phyloP scores from a whole-genome alignment of 768 basidiomycete species.

The Austroboletus eburneus region DNA sequence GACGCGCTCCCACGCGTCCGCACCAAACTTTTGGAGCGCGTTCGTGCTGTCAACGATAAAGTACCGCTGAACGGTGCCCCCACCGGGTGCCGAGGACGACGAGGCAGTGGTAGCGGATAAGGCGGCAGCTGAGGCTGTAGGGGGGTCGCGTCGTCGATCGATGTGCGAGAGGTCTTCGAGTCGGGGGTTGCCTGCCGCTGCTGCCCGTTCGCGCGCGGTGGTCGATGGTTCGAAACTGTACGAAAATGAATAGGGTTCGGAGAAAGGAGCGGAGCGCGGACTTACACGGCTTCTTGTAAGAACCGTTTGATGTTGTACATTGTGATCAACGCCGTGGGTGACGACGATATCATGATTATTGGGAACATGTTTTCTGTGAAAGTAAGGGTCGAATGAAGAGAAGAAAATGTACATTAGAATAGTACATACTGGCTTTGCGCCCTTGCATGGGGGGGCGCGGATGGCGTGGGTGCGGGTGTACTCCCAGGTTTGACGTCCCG shows the following conservation, averaged over 20 bases:
- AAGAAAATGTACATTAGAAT: not conserved
- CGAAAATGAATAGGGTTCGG: not conserved
- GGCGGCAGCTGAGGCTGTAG: slow-evolving; percentile 22
- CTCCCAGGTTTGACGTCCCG: slow-evolving; percentile 62
- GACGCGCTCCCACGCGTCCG: slow-evolving; percentile 95
- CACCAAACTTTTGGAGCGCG: slow-evolving; percentile 85
- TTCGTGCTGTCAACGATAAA: slow-evolving; percentile 92
- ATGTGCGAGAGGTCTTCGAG: slow-evolving; percentile 87
- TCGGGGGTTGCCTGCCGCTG: slow-evolving; percentile 64
- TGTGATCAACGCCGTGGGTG: slow-evolving; percentile 87
- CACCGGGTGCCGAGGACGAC: slow-evolving; percentile 11
- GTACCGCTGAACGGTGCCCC: slow-evolving; percentile 51
- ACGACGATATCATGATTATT: slow-evolving; percentile 96
- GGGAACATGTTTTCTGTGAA: slow-evolving; percentile 72
- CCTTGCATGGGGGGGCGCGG: slow-evolving; percentile 43
- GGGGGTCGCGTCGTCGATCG: slow-evolving; percentile 70
- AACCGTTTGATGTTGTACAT: slow-evolving; percentile 98
- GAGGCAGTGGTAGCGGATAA: slow-evolving; percentile 12
- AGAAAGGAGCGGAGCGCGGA: not conserved
- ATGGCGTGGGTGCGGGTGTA: slow-evolving; percentile 33
- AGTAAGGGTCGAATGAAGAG: too few relatives aligned
- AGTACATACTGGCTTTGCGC: slow-evolving; percentile 63
- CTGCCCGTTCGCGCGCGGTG: slow-evolving; percentile 64
- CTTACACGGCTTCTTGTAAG: slow-evolving; percentile 82
- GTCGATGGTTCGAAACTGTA: slow-evolving; percentile 70